Evolutionary conservation across 768 basidiomycete species (phyloP).

Genomic region (Crucibulum laeve): DNA sequence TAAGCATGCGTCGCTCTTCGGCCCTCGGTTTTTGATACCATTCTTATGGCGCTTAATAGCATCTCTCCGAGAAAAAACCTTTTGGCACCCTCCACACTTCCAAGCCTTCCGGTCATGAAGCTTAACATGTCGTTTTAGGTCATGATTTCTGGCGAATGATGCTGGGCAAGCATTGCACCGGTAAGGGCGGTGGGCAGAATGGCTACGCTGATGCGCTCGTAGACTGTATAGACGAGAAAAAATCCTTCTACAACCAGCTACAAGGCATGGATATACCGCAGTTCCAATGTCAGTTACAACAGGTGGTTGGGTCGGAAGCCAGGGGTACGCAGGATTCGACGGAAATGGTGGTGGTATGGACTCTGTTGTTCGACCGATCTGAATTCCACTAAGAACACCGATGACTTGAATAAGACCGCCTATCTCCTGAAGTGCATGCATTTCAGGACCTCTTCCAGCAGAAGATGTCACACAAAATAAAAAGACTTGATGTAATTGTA

Average conservation of each 20-base stretch:
- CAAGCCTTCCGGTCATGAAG: conserved; percentile 71
- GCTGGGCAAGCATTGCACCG: conserved; percentile 64
- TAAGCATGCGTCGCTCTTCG: conserved; percentile 48
- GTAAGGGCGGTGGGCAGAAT: conserved; percentile 62
- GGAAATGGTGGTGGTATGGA: conserved; percentile 19
- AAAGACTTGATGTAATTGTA: conserved; percentile 72
- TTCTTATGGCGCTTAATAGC: conserved; percentile 79
- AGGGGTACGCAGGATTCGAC: conserved; percentile 26
- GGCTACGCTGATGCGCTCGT: conserved; percentile 66
- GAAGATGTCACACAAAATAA: conserved; percentile 75
- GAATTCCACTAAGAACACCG: conserved; percentile 74
- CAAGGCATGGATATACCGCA: conserved; percentile 78
- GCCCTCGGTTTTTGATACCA: conserved; percentile 45
- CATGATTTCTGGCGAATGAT: conserved; percentile 75
- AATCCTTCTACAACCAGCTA: conserved; percentile 58
- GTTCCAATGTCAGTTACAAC: conserved; percentile 53
- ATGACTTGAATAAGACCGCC: conserved; percentile 80
- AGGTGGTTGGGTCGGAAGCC: conserved; percentile 23
- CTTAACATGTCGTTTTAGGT: conserved; percentile 72
- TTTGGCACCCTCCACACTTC: conserved; percentile 70
- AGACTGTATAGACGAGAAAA: conserved; percentile 69
- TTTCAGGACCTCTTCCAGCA: conserved; percentile 43
- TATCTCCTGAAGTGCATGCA: conserved; percentile 66
- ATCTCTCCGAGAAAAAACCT: conserved; percentile 73
- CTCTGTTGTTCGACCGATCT: conserved; percentile 51